Percentiles rank a stretch among this genome's conserved stretches.
phyloP scores from a whole-genome alignment of 257 asterid species.

The Eustoma russellianum region DNA sequence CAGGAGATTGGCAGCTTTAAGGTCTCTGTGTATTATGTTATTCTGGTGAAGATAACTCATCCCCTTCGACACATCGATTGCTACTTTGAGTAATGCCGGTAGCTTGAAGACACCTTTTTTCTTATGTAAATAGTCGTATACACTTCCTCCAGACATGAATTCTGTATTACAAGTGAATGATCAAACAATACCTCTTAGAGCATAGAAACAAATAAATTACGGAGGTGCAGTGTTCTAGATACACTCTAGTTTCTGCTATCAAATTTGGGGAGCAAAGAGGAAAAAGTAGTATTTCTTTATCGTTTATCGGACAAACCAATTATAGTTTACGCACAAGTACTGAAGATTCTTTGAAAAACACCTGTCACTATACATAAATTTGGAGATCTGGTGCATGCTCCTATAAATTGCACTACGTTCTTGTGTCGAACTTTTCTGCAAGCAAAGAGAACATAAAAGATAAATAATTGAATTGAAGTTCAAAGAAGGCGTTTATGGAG shows the following conservation, averaged over 20 bases:
- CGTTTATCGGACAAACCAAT: neutral
- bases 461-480: too few relatives aligned
- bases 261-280: neutral
- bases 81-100: slow-evolving; percentile 82
- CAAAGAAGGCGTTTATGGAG: too few relatives aligned
- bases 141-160: slow-evolving; percentile 96
- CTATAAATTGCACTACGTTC: slow-evolving; percentile 93
- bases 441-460: slow-evolving; percentile 11
- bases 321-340: neutral
- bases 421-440: slow-evolving; percentile 97
- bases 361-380: slow-evolving; percentile 95
- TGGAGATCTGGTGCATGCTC: slow-evolving; percentile 94
- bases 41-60: slow-evolving; percentile 98
- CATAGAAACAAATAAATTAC: neutral
- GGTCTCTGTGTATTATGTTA: slow-evolving; percentile 90
- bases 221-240: too few relatives aligned
- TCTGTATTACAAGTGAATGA: slow-evolving; percentile 37
- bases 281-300: neutral
- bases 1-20: slow-evolving; percentile 96
- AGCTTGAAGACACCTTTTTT: slow-evolving; percentile 86
- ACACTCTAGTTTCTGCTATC: neutral
- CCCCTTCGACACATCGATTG: slow-evolving; percentile 90
- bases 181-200: neutral
- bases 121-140: slow-evolving; percentile 90
- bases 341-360: slow-evolving; percentile 13